phyloP scores from a whole-genome alignment of 2,329 filamentous ascomycete species.

The Neopestalotiopsis sp. region DNA sequence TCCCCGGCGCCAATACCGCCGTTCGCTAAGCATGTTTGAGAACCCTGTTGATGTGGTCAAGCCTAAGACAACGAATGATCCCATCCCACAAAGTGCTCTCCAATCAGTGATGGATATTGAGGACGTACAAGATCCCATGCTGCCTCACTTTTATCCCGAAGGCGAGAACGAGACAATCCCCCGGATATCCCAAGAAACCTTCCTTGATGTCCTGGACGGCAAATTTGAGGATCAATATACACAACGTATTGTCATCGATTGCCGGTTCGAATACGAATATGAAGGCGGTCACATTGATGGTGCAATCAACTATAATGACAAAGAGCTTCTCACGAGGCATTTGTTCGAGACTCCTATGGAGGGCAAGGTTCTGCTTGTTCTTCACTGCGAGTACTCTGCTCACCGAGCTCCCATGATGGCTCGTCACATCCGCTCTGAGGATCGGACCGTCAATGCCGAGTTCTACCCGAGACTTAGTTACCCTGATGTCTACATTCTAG shows the following conservation, averaged over 20 bases:
- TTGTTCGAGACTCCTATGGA: constrained; percentile 74
- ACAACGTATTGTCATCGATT: constrained; percentile 89
- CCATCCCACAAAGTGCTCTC: constrained; percentile 59
- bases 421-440: constrained; percentile 86
- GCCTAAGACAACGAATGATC: constrained; percentile 70
- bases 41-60: constrained; percentile 87
- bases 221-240: constrained; percentile 79
- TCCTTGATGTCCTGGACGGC: constrained; percentile 87
- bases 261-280: constrained; percentile 98
- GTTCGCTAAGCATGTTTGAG: constrained; percentile 98
- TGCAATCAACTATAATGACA: constrained; percentile 96
- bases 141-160: constrained; percentile 85
- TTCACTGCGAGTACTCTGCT: constrained; percentile 98
- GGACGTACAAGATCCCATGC: constrained; percentile 71
- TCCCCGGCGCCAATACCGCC: constrained; percentile 85
- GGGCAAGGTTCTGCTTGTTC: constrained; percentile 80
- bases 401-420: constrained; percentile 97
- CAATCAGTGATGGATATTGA: constrained; percentile 86
- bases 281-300: constrained; percentile 94
- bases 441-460: constrained; percentile 84
- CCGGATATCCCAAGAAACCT: constrained; percentile 80
- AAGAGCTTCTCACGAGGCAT: constrained; percentile 80
- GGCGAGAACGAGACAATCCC: constrained; percentile 86
- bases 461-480: constrained; percentile 90
- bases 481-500: constrained; percentile 95